These are phyloP conservation scores for Phoenix roebelenii DNA, from an alignment of 176 grass and related monocot species.

Conservation along the genomic window DNA sequence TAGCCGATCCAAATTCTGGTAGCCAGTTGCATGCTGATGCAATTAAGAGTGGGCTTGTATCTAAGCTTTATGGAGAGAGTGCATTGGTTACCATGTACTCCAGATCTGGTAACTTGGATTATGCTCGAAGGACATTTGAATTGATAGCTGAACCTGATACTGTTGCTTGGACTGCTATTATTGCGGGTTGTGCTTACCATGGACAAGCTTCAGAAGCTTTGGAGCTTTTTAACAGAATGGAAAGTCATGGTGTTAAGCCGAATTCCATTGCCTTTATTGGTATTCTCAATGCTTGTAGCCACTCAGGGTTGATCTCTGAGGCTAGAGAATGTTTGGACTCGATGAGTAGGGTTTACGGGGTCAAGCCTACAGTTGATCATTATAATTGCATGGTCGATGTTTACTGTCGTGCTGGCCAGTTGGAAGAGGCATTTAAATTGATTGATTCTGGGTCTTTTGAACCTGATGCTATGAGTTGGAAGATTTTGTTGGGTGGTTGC, in stretches of 20 bases:
- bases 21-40: constrained; percentile 26
- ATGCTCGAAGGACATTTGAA: constrained; percentile 14
- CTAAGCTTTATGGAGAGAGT: constrained; percentile 13
- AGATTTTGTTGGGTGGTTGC: constrained; percentile 20
- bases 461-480: constrained; percentile 19
- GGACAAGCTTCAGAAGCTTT: constrained; percentile 8
- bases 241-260: constrained; percentile 3
- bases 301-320: constrained; percentile 8
- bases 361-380: constrained; percentile 12
- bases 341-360: constrained; percentile 5
- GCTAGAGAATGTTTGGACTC: constrained; percentile 15
- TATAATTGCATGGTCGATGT: constrained; percentile 18
- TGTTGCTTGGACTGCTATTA: constrained; percentile 23
- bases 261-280: constrained; percentile 19
- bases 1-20: constrained; percentile 19
- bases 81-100: constrained; percentile 19
- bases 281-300: constrained; percentile 20
- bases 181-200: constrained; percentile 16
- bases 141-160: constrained; percentile 14
- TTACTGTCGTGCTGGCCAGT: constrained; percentile 19
- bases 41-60: constrained; percentile 13
- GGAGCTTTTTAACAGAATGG: constrained; percentile 14
- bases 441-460: constrained; percentile 17
- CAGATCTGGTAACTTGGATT: constrained; percentile 17
- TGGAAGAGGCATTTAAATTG: constrained; percentile 14